Evolutionary conservation across 257 asterid species (phyloP).

Genomic region (Solanum tarijense): DNA sequence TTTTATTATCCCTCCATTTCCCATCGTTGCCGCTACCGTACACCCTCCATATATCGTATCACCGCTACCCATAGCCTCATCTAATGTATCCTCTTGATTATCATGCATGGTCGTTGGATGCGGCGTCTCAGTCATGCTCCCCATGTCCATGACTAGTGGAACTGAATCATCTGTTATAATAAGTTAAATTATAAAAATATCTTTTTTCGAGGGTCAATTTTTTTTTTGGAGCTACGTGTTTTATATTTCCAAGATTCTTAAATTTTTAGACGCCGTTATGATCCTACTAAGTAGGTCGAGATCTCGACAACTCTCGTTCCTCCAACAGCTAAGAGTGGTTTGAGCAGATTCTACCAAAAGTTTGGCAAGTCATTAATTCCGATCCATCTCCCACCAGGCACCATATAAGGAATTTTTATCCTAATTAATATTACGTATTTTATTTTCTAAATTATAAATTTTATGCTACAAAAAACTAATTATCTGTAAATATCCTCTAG

Average conservation of each 20-base stretch:
- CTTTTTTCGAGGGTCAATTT: conserved; percentile 30
- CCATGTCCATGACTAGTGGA: conserved; percentile 19
- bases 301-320: conserved; percentile 47
- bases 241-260: conserved; percentile 65
- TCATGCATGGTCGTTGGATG: conserved; percentile 58
- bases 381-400: too few species aligned
- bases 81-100: conserved; percentile 59
- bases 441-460: too few species aligned
- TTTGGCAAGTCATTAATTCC: too few species aligned
- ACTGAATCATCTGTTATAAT: conserved; percentile 52
- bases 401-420: too few species aligned
- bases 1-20: conserved; percentile 27
- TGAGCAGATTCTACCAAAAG: too few species aligned
- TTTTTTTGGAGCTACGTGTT: conserved; percentile 64
- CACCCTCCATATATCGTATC: conserved; percentile 8
- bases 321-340: conserved; percentile 26
- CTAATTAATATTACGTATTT: too few species aligned
- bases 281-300: conserved; percentile 40
- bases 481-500: too few species aligned
- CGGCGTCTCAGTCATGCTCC: conserved; percentile 51
- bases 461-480: too few species aligned
- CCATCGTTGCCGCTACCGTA: background rate
- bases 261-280: conserved; percentile 54
- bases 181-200: conserved; percentile 22
- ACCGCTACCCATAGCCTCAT: conserved; percentile 50